Conservation (phyloP, 2,329 filamentous ascomycete species). For the Lachnellula occidentalis region DNA sequence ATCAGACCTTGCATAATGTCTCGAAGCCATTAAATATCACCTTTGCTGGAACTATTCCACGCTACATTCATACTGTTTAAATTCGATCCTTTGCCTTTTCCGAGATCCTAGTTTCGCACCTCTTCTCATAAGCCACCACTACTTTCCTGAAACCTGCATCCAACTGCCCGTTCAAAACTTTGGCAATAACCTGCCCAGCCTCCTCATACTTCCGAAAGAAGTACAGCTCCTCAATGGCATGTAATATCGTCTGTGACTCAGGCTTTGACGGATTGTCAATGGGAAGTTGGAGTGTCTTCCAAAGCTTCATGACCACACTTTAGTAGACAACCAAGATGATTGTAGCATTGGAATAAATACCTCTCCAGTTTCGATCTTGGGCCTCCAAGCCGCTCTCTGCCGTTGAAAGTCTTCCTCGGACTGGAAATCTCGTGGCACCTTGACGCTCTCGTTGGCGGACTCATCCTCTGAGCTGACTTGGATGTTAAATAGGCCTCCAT, state of each 20-base stretch:
- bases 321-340: not conserved
- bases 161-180: conserved; percentile 20
- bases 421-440: not conserved
- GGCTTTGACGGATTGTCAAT: conserved; percentile 26
- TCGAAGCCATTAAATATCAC: not conserved
- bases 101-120: conserved; percentile 10
- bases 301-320: conserved; percentile 15
- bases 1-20: too few species aligned
- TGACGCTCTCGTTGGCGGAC: too few species aligned
- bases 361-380: conserved; percentile 28
- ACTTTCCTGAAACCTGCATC: conserved; percentile 20
- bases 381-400: conserved; percentile 21
- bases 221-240: conserved; percentile 32
- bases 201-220: conserved; percentile 27
- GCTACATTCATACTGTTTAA: too few species aligned
- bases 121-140: conserved; percentile 20
- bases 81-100: too few species aligned
- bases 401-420: conserved; percentile 25
- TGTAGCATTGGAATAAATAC: conserved; percentile 8
- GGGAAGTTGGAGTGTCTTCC: conserved; percentile 23
- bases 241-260: conserved; percentile 26
- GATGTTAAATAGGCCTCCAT: too few species aligned
- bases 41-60: not conserved
- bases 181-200: conserved; percentile 16
- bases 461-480: too few species aligned